Conservation (phyloP, 2,329 filamentous ascomycete species). For the Trichoderma polysporum region DNA sequence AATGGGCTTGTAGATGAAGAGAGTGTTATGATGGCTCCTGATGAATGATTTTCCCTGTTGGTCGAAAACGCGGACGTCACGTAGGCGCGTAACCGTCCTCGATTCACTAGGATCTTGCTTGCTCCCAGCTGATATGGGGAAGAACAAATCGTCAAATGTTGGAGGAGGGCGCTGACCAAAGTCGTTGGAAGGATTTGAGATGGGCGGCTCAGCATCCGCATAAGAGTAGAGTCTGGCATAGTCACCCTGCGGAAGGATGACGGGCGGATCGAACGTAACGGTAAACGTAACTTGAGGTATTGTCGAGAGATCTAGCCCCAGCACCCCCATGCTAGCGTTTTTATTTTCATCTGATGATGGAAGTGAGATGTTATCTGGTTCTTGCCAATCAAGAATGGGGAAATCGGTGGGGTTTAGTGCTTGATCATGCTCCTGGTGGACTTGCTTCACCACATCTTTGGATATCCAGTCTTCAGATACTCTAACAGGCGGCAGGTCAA, state of each 20-base stretch:
- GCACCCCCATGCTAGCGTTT: constrained; percentile 52
- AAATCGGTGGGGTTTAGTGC: constrained; percentile 42
- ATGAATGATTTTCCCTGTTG: constrained; percentile 31
- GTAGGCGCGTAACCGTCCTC: constrained; percentile 53
- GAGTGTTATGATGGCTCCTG: constrained; percentile 54
- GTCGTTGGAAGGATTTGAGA: constrained; percentile 36
- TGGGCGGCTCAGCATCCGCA: constrained; percentile 48
- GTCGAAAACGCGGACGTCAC: constrained; percentile 45
- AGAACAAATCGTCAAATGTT: constrained; percentile 58
- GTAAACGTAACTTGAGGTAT: constrained; percentile 73
- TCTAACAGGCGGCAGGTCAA: constrained; percentile 60
- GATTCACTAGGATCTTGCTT: constrained; percentile 58
- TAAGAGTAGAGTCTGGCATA: constrained; percentile 62
- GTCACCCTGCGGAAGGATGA: constrained; percentile 65
- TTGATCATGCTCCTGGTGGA: constrained; percentile 45
- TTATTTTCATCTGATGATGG: constrained; percentile 46
- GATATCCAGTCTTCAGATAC: constrained; percentile 75
- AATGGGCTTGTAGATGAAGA: constrained; percentile 71
- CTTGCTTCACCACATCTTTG: constrained; percentile 60
- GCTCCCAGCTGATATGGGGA: constrained; percentile 52
- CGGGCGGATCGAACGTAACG: constrained; percentile 70
- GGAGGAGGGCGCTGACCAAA: constrained; percentile 38
- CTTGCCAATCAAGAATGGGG: constrained; percentile 65
- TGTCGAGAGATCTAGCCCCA: constrained; percentile 45
- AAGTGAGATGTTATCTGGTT: constrained; percentile 65